A percentile compares a stretch with the other conserved stretches of the same genome.
phyloP scores from a whole-genome alignment of 441 rosid species.

The Gossypium lobatum region DNA sequence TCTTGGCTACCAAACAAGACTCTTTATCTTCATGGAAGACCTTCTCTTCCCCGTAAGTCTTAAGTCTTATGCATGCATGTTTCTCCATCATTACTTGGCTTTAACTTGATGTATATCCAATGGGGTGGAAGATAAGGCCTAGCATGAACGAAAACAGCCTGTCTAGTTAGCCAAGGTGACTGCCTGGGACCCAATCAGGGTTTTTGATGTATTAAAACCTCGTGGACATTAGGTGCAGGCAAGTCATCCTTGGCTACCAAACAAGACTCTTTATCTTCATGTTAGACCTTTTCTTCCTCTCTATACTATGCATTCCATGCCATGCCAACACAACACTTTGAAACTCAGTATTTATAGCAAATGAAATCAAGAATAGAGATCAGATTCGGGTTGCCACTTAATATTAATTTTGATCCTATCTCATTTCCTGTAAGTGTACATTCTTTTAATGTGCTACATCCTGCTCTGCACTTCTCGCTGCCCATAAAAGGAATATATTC shows the following conservation, averaged over 20 bases:
- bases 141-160: constrained; percentile 28
- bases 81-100: not conserved
- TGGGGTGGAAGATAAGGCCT: constrained; percentile 24
- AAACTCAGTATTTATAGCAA: constrained; percentile 16
- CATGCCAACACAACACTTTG: not conserved
- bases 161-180: constrained; percentile 31
- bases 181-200: constrained; percentile 21
- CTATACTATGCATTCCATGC: not conserved
- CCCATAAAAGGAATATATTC: constrained; percentile 18
- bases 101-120: not conserved
- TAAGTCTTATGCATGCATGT: not conserved
- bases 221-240: constrained; percentile 18
- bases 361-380: not conserved
- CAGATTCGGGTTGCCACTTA: constrained; percentile 4
- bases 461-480: not conserved
- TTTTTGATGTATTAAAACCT: not conserved
- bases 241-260: constrained; percentile 34
- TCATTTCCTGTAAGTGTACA: not conserved
- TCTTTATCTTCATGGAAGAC: constrained; percentile 23
- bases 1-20: constrained; percentile 25
- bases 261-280: constrained; percentile 24
- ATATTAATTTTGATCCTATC: not conserved
- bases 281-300: constrained; percentile 20
- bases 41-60: constrained; percentile 10
- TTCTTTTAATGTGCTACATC: not conserved